Evolutionary conservation across 2,329 filamentous ascomycete genomes (phyloP).

Genomic region (Pseudogymnoascus sp.): DNA sequence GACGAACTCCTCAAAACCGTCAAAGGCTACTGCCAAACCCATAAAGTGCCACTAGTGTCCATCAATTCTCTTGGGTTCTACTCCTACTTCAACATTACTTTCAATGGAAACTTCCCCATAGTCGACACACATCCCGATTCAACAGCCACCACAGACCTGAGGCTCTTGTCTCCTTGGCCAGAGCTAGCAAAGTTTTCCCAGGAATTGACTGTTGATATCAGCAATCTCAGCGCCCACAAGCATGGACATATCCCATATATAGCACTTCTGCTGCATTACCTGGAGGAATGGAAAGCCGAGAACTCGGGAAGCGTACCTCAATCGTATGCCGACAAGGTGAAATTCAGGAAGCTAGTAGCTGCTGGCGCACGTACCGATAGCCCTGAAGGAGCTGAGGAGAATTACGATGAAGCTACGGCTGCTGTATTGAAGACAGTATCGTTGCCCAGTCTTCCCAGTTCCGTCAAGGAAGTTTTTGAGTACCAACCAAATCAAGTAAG

Average conservation of each 20-base stretch:
- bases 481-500: conserved; percentile 50
- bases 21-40: conserved; percentile 41
- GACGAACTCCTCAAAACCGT: conserved; percentile 44
- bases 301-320: conserved; percentile 64
- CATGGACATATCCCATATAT: conserved; percentile 91
- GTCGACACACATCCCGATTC: conserved; percentile 94
- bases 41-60: conserved; percentile 68
- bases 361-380: conserved; percentile 62
- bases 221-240: conserved; percentile 65
- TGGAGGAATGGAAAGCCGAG: conserved; percentile 68
- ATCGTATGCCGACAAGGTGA: conserved; percentile 77
- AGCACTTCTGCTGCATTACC: conserved; percentile 71
- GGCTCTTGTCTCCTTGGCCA: conserved; percentile 78
- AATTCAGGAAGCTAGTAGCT: conserved; percentile 67
- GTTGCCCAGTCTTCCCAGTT: conserved; percentile 57
- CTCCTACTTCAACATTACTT: conserved; percentile 72
- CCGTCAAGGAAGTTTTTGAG: conserved; percentile 71
- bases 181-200: conserved; percentile 64
- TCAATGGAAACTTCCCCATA: conserved; percentile 78
- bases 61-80: conserved; percentile 90
- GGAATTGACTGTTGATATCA: conserved; percentile 61
- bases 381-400: conserved; percentile 85
- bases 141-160: conserved; percentile 75
- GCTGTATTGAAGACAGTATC: conserved; percentile 86
- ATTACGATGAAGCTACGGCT: conserved; percentile 85